phyloP scores from a whole-genome alignment of 2,329 filamentous ascomycete genomes.

The Exophiala mesophila region DNA sequence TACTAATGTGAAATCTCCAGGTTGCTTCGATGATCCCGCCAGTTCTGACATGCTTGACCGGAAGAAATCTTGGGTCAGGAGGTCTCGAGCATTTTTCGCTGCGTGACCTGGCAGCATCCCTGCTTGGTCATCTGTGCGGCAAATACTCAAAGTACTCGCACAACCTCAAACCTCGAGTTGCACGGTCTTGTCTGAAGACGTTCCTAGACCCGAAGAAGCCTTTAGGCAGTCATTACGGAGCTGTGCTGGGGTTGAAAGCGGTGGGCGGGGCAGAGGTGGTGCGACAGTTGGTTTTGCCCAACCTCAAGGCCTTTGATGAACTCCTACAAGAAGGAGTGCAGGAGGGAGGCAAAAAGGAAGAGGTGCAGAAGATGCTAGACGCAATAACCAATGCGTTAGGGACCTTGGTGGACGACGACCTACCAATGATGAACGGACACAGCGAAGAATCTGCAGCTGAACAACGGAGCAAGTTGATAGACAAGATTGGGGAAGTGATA shows the following conservation, averaged over 20 bases:
- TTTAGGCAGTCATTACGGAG: constrained; percentile 80
- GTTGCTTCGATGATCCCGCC: constrained; percentile 70
- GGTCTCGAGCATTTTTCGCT: constrained; percentile 66
- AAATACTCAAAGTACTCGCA: constrained; percentile 79
- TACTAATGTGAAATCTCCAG: constrained; percentile 28
- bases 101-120: constrained; percentile 74
- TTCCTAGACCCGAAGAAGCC: constrained; percentile 84
- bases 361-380: constrained; percentile 57
- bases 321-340: constrained; percentile 54
- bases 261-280: constrained; percentile 67
- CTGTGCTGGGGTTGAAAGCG: constrained; percentile 71
- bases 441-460: constrained; percentile 35
- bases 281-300: constrained; percentile 61
- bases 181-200: constrained; percentile 86
- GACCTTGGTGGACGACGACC: constrained; percentile 46
- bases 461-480: constrained; percentile 40
- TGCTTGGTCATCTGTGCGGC: constrained; percentile 71
- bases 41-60: constrained; percentile 85
- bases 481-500: constrained; percentile 40
- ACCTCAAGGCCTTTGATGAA: constrained; percentile 59
- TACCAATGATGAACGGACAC: constrained; percentile 37
- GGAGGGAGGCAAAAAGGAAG: constrained; percentile 46
- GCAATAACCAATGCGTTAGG: constrained; percentile 55
- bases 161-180: constrained; percentile 79
- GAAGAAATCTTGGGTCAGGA: constrained; percentile 66